Evolutionary conservation across 108 stramenopile species (phyloP), one percentile per base, ranked within the genome.

Genomic region (Skeletonema grethae): DNA sequence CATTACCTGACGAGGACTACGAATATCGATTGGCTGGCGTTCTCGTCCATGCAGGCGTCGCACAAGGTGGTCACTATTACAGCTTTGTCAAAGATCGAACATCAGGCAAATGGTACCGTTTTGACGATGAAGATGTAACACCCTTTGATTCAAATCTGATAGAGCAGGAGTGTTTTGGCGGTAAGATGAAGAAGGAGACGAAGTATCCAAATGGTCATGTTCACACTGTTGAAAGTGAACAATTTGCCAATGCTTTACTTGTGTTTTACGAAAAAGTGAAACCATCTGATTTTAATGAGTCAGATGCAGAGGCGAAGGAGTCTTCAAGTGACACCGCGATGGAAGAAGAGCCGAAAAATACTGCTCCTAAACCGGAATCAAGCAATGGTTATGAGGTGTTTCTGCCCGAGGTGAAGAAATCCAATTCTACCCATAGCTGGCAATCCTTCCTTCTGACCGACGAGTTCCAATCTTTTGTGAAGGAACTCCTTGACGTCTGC

Each of bases 21-120:
- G 92, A 96, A 74, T 99, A 98, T 72, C 84, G 88, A 60, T 88
- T 99, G 22, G 90, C 87, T 53, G 98, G 98, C 29, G 95, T 98
- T 50, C 86, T 98, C 7, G 95, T 98, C 8, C 98, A 98, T 67
- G 95, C 96, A 9, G 98, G 98, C 45, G 95, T 98, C 29, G 98
- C 98, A 7, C 97, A 97, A 84, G 98, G 98, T 8, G 98, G 98
- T 0, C 98, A 98, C 65, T 98, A 98, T 85, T 98, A 98, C 85
- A 94, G 92, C 48, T 98, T 96, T 84, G 95, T 98, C 76, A 89
- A 88, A 73, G 96, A 98, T 65, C 85, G 95, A 36, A 87, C 83
- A 30, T 74, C 65, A 46, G 86, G 87, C 36, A 86, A 92, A 60
- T 99, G 98, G 98, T 97, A 93, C 77, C 86, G 90, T 18, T 99